phyloP scores from a whole-genome alignment of 345 rosid genomes.

The Murraya paniculata region DNA sequence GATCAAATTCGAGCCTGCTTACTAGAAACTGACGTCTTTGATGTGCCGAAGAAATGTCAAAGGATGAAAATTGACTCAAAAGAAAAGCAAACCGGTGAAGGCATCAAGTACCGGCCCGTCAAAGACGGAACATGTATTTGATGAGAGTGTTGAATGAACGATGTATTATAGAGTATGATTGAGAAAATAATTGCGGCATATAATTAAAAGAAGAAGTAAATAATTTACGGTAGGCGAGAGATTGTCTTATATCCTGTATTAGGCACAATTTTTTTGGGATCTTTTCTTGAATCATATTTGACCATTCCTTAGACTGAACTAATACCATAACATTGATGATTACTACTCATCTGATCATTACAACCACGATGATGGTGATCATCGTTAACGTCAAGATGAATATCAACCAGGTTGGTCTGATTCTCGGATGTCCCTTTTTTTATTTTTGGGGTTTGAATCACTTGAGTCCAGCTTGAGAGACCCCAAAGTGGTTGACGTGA shows the following conservation, averaged over 20 bases:
- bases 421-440: background rate
- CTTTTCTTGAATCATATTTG: slow-evolving; percentile 75
- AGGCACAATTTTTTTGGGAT: slow-evolving; percentile 52
- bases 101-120: background rate
- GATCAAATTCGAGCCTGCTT: background rate
- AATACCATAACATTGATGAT: slow-evolving; percentile 22
- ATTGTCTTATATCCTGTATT: slow-evolving; percentile 24
- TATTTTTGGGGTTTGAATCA: too few species aligned
- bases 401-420: slow-evolving; percentile 17
- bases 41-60: background rate
- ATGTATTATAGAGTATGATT: too few species aligned
- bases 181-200: too few species aligned
- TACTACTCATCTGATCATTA: background rate
- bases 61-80: background rate
- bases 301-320: slow-evolving; percentile 84
- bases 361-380: background rate
- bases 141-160: too few species aligned
- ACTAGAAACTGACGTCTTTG: background rate
- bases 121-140: too few species aligned
- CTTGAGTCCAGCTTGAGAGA: slow-evolving; percentile 52
- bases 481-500: slow-evolving; percentile 69
- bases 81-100: background rate
- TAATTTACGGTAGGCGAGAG: too few species aligned
- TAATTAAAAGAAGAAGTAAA: too few species aligned
- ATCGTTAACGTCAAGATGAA: background rate